These are phyloP conservation scores for Betula pendula DNA, from an alignment of 306 rosid genomes.

Conservation along the genomic window DNA sequence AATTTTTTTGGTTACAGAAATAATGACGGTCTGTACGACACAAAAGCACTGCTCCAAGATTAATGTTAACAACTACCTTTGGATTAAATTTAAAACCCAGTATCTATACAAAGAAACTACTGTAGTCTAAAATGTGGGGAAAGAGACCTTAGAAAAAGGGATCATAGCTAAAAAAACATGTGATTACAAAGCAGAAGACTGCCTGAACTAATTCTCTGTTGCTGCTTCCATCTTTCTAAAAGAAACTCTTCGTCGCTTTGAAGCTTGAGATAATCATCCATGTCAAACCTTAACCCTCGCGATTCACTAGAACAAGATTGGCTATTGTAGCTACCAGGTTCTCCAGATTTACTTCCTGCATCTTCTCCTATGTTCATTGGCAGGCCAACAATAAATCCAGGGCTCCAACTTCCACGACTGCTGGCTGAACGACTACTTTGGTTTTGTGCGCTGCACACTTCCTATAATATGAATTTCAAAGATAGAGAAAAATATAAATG, in stretches of 20 bases:
- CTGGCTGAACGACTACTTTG: constrained; percentile 54
- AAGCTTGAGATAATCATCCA: constrained; percentile 65
- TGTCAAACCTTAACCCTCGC: constrained; percentile 47
- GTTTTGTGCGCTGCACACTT: constrained; percentile 32
- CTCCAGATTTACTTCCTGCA: constrained; percentile 38
- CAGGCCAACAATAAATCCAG: constrained; percentile 40
- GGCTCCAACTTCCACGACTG: constrained; percentile 95
- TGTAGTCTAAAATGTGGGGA: not conserved
- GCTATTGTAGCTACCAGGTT: constrained; percentile 27
- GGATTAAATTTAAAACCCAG: not conserved
- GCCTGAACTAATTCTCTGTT: constrained; percentile 61
- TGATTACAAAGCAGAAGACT: constrained; percentile 60
- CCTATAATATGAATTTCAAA: constrained; percentile 42
- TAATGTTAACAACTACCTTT: not conserved
- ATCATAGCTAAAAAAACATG: constrained; percentile 44
- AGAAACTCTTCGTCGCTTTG: constrained; percentile 64
- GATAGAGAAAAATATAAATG: not conserved
- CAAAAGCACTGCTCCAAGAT: not conserved
- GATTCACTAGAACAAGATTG: constrained; percentile 41
- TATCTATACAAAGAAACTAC: constrained; percentile 35
- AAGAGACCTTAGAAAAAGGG: constrained; percentile 7
- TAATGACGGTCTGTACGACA: too few relatives aligned
- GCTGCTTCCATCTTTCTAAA: constrained; percentile 65
- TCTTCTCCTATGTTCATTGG: constrained; percentile 49
- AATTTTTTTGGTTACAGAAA: too few relatives aligned